These are phyloP conservation scores for Nemania sp. DNA, from an alignment of 2,329 filamentous ascomycete genomes.

Conservation along the genomic window DNA sequence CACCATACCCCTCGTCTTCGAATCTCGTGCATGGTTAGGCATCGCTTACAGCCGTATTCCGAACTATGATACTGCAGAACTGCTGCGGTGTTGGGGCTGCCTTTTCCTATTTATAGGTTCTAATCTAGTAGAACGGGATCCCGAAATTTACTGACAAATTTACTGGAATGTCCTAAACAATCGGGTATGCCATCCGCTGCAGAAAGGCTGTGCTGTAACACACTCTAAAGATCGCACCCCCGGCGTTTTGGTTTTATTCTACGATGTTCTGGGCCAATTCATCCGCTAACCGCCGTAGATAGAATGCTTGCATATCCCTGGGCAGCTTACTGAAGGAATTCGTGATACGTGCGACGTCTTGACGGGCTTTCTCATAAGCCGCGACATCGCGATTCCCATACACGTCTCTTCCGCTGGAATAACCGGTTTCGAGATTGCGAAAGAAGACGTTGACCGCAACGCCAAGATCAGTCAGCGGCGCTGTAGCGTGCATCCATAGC, in stretches of 20 bases:
- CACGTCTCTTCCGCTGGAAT: conserved; percentile 76
- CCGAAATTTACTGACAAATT: too few species aligned
- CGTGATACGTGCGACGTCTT: conserved; percentile 69
- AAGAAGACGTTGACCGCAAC: conserved; percentile 93
- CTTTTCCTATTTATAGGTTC: too few species aligned
- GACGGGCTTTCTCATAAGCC: conserved; percentile 79
- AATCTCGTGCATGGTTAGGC: too few species aligned
- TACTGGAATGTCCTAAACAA: too few species aligned
- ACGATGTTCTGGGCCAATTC: conserved; percentile 55
- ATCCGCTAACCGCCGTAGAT: conserved; percentile 70
- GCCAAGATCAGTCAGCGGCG: conserved; percentile 61
- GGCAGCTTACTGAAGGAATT: conserved; percentile 68
- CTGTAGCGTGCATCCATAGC: conserved; percentile 80
- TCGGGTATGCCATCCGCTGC: too few species aligned
- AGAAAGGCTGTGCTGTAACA: too few species aligned
- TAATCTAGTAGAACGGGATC: too few species aligned
- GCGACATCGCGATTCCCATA: conserved; percentile 87
- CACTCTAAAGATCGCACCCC: too few species aligned
- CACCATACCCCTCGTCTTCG: too few species aligned
- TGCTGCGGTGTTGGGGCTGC: too few species aligned
- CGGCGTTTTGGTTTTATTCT: conserved; percentile 20
- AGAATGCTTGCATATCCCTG: conserved; percentile 70
- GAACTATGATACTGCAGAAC: too few species aligned
- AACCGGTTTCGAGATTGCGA: conserved; percentile 66
- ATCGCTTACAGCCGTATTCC: too few species aligned